Base-by-base conservation (phyloP, 2,329 filamentous ascomycete species). In the Penicillium italicum region DNA sequence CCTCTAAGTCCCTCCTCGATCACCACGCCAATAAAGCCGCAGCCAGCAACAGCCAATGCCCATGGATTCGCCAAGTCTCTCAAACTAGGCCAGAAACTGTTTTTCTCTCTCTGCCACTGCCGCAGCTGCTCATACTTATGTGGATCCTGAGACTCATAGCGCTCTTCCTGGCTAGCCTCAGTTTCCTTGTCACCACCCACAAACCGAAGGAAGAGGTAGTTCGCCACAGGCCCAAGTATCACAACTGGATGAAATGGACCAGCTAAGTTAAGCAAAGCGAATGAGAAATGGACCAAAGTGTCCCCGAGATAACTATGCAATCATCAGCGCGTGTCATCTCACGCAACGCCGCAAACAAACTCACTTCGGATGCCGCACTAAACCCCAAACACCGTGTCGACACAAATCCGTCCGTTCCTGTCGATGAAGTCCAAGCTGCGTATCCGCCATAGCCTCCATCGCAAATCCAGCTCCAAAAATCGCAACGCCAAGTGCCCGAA, bases 281-380 rank as follows among this genome's bases (percentile, higher is more conserved):
- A 85, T 0, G 83, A 84, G 44, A 82, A 63, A 63, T 86, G 84
- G 10, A 83, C 76, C 4, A 86, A 74, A 3, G 79, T 75, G 54
- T 85, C 83, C 2, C 83, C 83, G n/a, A 85, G 78, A 64, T 85
- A 85, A 71, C 82, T 84, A 48, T 31, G 31, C 60, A 33, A 48
- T 22, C 12, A 26, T 56, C 45, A 63, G 50, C 37, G 20, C 5
- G 53, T 55, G 9, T n/a, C 36, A 38, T 37, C 14, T n/a, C 9
- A 20, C 1, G 33, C 43, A 24, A 20, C n/a, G n/a, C n/a, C n/a
- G n/a, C n/a, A 9, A n/a, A 8, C 11, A n/a, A 18, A 73, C 80
- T 68, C 74, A 85, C 82, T 85, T 85, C 0, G 83, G 83, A 70
- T 85, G 82, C 46, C 84, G 73, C 26, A 85, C 82, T 31, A 85